Conservation (phyloP, 345 rosid genomes). For the Citrus inodora region DNA sequence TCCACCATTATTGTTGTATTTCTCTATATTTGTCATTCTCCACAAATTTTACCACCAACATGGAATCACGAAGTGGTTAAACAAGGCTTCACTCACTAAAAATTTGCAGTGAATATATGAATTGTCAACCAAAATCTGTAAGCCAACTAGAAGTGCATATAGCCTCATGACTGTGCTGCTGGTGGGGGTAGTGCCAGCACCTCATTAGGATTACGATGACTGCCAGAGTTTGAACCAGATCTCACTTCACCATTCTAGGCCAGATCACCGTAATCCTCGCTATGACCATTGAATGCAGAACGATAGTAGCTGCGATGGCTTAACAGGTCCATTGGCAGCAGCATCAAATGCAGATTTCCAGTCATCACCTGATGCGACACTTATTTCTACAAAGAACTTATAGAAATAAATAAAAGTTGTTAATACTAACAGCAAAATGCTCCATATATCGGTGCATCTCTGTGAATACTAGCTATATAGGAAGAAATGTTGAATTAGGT, state of each 20-base stretch:
- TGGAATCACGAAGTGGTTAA: constrained; percentile 11
- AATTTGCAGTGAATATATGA: neutral
- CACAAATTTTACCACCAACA: too few species aligned
- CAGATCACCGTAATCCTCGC: constrained; percentile 50
- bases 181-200: constrained; percentile 46
- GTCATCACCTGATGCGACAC: constrained; percentile 50
- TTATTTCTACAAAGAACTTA: too few species aligned
- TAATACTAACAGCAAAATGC: too few species aligned
- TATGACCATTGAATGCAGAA: constrained; percentile 54
- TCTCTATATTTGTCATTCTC: too few species aligned
- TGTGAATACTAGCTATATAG: too few species aligned
- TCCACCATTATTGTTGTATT: too few species aligned
- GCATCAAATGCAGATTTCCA: constrained; percentile 90
- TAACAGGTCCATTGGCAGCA: constrained; percentile 57
- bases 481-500: too few species aligned
- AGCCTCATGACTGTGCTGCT: constrained; percentile 16
- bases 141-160: constrained; percentile 13
- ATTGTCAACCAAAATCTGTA: neutral
- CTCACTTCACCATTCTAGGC: constrained; percentile 66
- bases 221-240: constrained; percentile 40
- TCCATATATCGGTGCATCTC: too few species aligned
- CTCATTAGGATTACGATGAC: constrained; percentile 68
- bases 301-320: constrained; percentile 28
- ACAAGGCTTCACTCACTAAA: constrained; percentile 7
- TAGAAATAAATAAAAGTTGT: too few species aligned